Base-by-base conservation (phyloP, 176 grass and related monocot genomes). In the Oryza glumipatula region DNA sequence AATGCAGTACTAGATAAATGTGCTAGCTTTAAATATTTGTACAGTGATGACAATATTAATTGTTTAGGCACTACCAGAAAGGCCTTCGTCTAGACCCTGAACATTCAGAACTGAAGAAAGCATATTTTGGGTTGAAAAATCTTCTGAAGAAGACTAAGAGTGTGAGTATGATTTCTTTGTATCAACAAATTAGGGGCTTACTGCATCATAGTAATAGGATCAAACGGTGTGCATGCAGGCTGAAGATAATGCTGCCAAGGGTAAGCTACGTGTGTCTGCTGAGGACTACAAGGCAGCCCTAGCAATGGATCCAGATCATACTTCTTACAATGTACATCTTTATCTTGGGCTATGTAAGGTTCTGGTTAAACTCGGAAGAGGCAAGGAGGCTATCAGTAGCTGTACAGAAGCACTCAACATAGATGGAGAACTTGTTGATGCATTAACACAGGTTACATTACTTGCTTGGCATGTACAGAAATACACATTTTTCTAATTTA, bases 361-460 rank as follows among this genome's bases (percentile, higher is more conserved):
- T 87, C 86, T 98, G 81, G 91, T 95, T 92, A 95, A 94, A 94
- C 93, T 98, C 80, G 96, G 93, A 5, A 95, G 96, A 98, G 93
- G 93, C 67, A 98, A 95, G 64, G 96, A 98, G 76, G 96, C 96
- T 80, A 82, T 98, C 48, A 86, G 17, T 44, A 92, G 83, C 70
- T 98, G 96, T 80, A 89, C 91, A 16, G 91, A 95, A 82, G 93
- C 93, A 73, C 91, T 98, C 22, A 84, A 83, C 76, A 95, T 98
- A 81, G 91, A 95, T 68, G 84, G 72, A 83, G 96, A 98, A 74
- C 93, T 98, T 85, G 71, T 95, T 84, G 96, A 98, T 45, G 93
- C 93, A 9, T 87, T 98, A 76, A 80, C 88, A 79, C 96, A 98
- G 96, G 96, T 95, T 76, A 87, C 41, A 22, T 83, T 83, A 73